Base-by-base conservation (phyloP, 2,329 filamentous ascomycete species). In the Cordyceps tenuipes region DNA sequence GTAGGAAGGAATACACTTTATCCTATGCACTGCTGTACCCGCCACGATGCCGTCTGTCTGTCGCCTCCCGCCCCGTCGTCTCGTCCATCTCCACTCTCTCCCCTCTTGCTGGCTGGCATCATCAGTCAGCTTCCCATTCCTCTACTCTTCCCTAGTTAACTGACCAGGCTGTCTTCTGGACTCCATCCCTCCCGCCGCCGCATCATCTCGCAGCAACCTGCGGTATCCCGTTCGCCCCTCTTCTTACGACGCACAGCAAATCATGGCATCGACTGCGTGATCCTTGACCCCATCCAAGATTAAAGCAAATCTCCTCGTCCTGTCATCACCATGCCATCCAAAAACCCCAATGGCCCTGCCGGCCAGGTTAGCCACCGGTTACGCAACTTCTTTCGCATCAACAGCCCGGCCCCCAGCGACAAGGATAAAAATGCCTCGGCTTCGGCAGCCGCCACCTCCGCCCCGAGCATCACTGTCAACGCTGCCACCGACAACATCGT, bases 381-480 rank as follows among this genome's bases (percentile, higher is more conserved):
- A 66, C 86, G 84, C 77, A 87, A 83, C 72, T 87, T 88, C 77
- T 88, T 88, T 74, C 84, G 84, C 67, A 87, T 88, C 71, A 87
- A 81, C 70, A 81, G 74, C 67, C 61, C 57, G 71, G 73, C 60
- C 72, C 71, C 50, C 31, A 69, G 50, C 66, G 73, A 73, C 62
- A 73, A 73, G 67, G 70, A 72, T 86, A 87, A 72, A 81, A 81
- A 65, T 81, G 81, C 63, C 86, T 88, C 69, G 86, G 91, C 73
- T 10, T 34, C 52, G 23, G 62, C 23, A 46, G 31, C 56, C 52
- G 58, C 52, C 41, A 49, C 49, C 59, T 52, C 31, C 61, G 10
- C 21, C 44, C 19, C 21, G 21, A 47, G 55, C 63, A 55, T 61
- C 51, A 47, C 46, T 51, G 60, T 63, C 36, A 50, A 19, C 41